Percentiles rank a stretch among this genome's conserved stretches.
These are phyloP conservation scores for Jaenimonas drosophilae DNA, from an alignment of 208 protist species.

Conservation along the genomic window DNA sequence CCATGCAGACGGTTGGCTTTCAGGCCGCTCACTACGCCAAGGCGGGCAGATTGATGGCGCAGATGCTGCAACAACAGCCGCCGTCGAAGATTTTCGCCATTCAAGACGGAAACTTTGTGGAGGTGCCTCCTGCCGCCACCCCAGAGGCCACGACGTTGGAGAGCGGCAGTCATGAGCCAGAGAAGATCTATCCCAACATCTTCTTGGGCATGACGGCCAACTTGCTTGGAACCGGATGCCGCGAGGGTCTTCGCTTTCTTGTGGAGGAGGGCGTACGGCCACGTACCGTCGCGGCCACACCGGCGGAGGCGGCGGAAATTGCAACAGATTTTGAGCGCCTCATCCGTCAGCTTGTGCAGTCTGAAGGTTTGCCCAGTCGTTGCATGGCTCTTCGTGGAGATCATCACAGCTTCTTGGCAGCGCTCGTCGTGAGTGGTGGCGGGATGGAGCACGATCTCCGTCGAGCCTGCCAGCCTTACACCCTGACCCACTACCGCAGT, in stretches of 20 bases:
- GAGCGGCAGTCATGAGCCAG: neutral
- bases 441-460: conserved; percentile 86
- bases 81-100: conserved; percentile 39
- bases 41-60: conserved; percentile 28
- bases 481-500: conserved; percentile 24
- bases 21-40: conserved; percentile 65
- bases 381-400: conserved; percentile 3
- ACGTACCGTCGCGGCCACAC: conserved; percentile 7
- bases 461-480: conserved; percentile 51
- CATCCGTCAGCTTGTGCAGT: too few relatives aligned
- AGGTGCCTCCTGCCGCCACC: conserved; percentile 14
- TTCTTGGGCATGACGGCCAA: conserved; percentile 75
- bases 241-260: conserved; percentile 72
- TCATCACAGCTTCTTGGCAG: conserved; percentile 29
- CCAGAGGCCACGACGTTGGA: conserved; percentile 5
- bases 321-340: too few relatives aligned
- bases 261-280: conserved; percentile 48
- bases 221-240: conserved; percentile 72
- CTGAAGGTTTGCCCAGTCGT: conserved; percentile 1
- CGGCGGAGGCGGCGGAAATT: neutral
- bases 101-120: conserved; percentile 41
- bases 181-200: conserved; percentile 36
- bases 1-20: conserved; percentile 50
- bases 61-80: conserved; percentile 42
- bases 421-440: conserved; percentile 74